Percentiles rank a stretch among this genome's conserved stretches.
Conservation (phyloP, 176 grass and related monocot genomes). For the Aegilops speltoides region DNA sequence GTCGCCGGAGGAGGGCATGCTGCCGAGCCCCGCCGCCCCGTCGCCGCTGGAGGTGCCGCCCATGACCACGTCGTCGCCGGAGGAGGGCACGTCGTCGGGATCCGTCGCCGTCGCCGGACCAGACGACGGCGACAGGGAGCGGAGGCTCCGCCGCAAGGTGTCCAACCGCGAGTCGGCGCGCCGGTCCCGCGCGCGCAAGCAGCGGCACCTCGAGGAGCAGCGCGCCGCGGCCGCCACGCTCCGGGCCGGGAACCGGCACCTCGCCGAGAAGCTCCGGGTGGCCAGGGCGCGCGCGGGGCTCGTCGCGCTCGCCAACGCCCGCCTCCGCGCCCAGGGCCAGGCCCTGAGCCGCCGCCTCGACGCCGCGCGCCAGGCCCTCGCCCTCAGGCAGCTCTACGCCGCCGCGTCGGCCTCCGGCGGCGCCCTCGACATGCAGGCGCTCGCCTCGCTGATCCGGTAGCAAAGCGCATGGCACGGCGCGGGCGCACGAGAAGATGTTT, state of each 20-base stretch:
- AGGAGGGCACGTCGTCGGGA: slow-evolving; percentile 15
- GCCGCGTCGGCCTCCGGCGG: background rate
- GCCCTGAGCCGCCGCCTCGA: slow-evolving; percentile 40
- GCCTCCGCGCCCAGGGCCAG: slow-evolving; percentile 39
- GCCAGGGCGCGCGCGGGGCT: slow-evolving; percentile 24
- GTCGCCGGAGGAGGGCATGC: background rate
- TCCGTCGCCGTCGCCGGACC: background rate
- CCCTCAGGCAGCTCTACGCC: slow-evolving; percentile 45
- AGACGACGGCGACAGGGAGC: background rate
- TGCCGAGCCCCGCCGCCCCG: background rate
- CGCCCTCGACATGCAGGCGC: slow-evolving; percentile 37
- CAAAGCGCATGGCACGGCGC: too few species aligned
- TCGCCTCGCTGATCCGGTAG: slow-evolving; percentile 60
- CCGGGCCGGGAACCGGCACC: slow-evolving; percentile 37
- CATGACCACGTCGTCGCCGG: background rate
- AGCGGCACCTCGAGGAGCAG: slow-evolving; percentile 60
- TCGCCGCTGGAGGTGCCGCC: background rate
- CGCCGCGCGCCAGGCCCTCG: slow-evolving; percentile 35
- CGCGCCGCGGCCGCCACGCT: slow-evolving; percentile 32
- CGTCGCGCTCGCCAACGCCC: slow-evolving; percentile 31
- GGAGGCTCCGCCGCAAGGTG: slow-evolving; percentile 57
- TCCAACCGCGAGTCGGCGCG: slow-evolving; percentile 93
- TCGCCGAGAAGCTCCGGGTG: slow-evolving; percentile 27
- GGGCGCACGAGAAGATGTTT: background rate
- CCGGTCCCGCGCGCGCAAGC: slow-evolving; percentile 73